Percentiles rank a stretch among this genome's conserved stretches.
Evolutionary conservation across 2,329 filamentous ascomycete species (phyloP).

Genomic region (Fusarium transvaalense): DNA sequence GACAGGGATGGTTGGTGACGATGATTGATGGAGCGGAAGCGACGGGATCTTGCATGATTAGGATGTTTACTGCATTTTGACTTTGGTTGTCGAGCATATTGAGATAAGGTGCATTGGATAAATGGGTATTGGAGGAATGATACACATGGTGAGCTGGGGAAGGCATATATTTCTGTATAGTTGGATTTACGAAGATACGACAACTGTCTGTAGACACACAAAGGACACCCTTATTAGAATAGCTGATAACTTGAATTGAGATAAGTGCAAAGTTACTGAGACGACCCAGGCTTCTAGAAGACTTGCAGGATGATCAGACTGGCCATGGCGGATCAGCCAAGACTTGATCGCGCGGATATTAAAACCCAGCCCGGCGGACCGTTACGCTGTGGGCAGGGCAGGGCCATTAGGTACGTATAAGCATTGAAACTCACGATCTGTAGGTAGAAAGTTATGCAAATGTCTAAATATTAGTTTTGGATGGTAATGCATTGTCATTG

Average conservation of each 20-base stretch:
- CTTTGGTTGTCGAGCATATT: slow-evolving; percentile 13
- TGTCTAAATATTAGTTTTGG: no score
- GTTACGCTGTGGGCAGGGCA: slow-evolving; percentile 15
- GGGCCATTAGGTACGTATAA: background rate
- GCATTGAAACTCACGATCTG: no score
- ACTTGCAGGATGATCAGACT: slow-evolving; percentile 13
- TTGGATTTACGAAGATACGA: slow-evolving; percentile 33
- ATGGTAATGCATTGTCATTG: background rate
- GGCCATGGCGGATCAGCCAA: slow-evolving; percentile 10
- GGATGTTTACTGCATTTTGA: background rate
- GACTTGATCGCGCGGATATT: slow-evolving; percentile 37
- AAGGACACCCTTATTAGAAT: slow-evolving; percentile 39
- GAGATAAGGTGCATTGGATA: slow-evolving; percentile 33
- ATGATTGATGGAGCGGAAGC: slow-evolving; percentile 50
- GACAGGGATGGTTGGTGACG: slow-evolving; percentile 62
- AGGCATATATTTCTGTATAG: slow-evolving; percentile 19
- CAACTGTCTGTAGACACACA: slow-evolving; percentile 27
- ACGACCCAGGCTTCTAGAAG: slow-evolving; percentile 38
- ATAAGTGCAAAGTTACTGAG: background rate
- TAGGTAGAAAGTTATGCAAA: no score
- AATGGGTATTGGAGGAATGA: slow-evolving; percentile 1
- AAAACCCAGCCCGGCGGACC: slow-evolving; percentile 26
- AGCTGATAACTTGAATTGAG: background rate
- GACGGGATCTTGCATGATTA: slow-evolving; percentile 18
- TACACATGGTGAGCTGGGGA: background rate